Percentiles rank a stretch among this genome's conserved stretches.
These are phyloP conservation scores for Aureococcus anophagefferens DNA, from an alignment of 108 stramenopile genomes.

Conservation along the genomic window DNA sequence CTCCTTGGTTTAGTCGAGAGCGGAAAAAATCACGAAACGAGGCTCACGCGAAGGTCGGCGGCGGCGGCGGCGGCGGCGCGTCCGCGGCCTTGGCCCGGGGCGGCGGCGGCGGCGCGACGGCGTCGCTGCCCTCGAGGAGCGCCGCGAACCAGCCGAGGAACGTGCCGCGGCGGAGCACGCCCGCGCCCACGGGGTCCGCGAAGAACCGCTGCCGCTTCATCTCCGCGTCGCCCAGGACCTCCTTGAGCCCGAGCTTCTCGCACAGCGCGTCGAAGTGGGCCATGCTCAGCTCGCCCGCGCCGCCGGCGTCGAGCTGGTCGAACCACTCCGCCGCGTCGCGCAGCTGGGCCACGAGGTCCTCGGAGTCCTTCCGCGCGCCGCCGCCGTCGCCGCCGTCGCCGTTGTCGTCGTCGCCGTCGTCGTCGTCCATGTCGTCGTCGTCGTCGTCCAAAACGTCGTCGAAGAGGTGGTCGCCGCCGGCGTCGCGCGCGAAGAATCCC, in stretches of 20 bases:
- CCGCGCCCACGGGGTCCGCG: not conserved
- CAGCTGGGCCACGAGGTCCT: not conserved
- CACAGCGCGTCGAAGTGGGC: not conserved
- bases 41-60: too few relatives aligned
- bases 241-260: not conserved
- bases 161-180: not conserved
- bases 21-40: too few relatives aligned
- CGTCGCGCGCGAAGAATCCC: too few relatives aligned
- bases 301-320: not conserved
- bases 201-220: not conserved
- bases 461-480: too few relatives aligned
- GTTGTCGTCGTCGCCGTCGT: not conserved
- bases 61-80: too few relatives aligned
- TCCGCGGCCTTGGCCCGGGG: too few relatives aligned
- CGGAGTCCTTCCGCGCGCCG: not conserved
- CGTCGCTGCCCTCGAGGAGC: not conserved
- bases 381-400: too few relatives aligned
- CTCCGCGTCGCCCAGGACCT: not conserved
- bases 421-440: not conserved
- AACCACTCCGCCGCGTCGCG: not conserved
- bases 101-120: too few relatives aligned
- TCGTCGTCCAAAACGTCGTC: not conserved
- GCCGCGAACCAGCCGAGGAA: not conserved
- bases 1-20: too few relatives aligned
- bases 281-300: not conserved